These are phyloP conservation scores for Physcomitrium patens DNA, from an alignment of 225 moss, liverwort and hornwort species.

Conservation along the genomic window DNA sequence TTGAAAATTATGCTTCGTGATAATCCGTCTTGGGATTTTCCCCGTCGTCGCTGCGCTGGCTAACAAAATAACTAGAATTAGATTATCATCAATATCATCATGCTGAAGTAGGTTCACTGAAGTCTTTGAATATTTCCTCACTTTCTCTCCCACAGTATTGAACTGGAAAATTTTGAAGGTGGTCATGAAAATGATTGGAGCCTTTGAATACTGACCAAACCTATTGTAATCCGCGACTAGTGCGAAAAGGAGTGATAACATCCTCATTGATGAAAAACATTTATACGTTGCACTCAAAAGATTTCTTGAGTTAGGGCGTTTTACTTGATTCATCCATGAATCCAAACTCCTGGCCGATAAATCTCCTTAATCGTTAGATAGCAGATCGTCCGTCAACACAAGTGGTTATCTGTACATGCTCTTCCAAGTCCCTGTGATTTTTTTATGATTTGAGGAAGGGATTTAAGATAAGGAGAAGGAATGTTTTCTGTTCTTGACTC, in stretches of 20 bases:
- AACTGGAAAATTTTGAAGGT: background rate
- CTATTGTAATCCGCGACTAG: background rate
- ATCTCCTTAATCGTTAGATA: background rate
- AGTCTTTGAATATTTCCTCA: background rate
- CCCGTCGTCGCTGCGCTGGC: background rate
- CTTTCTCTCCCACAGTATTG: background rate
- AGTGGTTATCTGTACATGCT: too few relatives aligned
- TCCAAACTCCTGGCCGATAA: conserved; percentile 12
- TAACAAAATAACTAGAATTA: background rate
- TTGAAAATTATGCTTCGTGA: background rate
- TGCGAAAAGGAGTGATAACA: background rate
- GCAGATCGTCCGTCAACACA: background rate
- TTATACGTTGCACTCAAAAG: background rate
- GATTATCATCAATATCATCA: background rate
- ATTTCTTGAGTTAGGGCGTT: background rate
- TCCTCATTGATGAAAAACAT: background rate
- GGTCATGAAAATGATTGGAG: background rate
- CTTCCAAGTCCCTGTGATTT: too few relatives aligned
- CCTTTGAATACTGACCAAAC: background rate
- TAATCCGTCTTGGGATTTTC: background rate
- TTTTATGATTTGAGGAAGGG: too few relatives aligned
- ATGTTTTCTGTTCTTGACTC: too few relatives aligned
- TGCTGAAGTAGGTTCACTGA: too few relatives aligned
- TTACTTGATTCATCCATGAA: background rate
- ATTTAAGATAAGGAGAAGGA: too few relatives aligned